Conservation (phyloP, 148 eudicot genomes). For the Drosera capensis region DNA sequence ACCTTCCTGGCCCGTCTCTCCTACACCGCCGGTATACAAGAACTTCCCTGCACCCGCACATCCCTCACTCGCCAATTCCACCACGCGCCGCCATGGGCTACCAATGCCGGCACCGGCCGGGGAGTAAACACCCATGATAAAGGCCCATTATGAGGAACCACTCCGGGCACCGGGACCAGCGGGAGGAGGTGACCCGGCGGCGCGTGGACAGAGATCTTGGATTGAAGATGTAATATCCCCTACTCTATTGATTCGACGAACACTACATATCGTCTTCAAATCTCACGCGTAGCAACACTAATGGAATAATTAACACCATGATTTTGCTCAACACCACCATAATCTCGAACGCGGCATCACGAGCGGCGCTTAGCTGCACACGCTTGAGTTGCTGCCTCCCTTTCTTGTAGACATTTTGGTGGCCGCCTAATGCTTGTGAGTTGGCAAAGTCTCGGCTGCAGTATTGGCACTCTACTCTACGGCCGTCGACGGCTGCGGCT, state of each 20-base stretch:
- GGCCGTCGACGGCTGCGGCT: constrained; percentile 23
- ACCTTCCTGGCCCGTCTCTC: constrained; percentile 16
- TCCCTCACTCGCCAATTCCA: constrained; percentile 1
- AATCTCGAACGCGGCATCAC: constrained; percentile 51
- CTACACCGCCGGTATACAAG: constrained; percentile 21
- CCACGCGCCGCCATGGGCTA: neutral
- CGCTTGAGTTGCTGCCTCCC: constrained; percentile 71
- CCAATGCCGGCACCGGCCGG: constrained; percentile 3
- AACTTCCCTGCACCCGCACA: constrained; percentile 26
- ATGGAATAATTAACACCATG: too few relatives aligned
- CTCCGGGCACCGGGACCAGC: too few relatives aligned
- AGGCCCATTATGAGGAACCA: constrained; percentile 37
- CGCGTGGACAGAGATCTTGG: too few relatives aligned
- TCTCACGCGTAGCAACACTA: too few relatives aligned
- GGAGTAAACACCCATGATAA: constrained; percentile 52
- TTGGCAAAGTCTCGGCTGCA: constrained; percentile 70
- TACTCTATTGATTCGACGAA: too few relatives aligned
- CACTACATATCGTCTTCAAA: too few relatives aligned
- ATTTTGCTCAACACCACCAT: too few relatives aligned
- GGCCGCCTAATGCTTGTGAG: constrained; percentile 85
- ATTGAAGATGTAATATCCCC: too few relatives aligned
- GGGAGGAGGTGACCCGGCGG: constrained; percentile 57
- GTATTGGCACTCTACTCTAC: constrained; percentile 75
- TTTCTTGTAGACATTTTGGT: constrained; percentile 82
- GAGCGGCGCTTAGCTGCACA: constrained; percentile 52